A percentile compares a stretch with the other conserved stretches of the same genome.
Evolutionary conservation across 2,329 filamentous ascomycete species (phyloP).

Genomic region (Phaeophleospora eucalypticola): DNA sequence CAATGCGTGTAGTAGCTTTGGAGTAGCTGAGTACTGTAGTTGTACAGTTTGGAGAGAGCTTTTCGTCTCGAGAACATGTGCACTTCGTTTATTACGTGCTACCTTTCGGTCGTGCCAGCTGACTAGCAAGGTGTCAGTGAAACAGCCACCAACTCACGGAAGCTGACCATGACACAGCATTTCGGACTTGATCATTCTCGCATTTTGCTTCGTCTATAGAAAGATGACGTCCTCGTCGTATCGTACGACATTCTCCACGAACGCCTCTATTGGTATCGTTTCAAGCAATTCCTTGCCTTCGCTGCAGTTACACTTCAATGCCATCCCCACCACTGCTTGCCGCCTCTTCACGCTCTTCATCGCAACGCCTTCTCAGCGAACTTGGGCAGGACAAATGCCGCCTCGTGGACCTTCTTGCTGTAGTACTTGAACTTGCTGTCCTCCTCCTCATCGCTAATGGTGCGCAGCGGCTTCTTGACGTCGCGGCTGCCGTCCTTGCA

Average conservation of each 20-base stretch:
- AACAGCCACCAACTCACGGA: too few species aligned
- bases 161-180: too few species aligned
- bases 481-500: conserved; percentile 85
- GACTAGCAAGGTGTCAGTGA: too few species aligned
- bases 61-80: neutral
- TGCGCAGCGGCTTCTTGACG: conserved; percentile 78
- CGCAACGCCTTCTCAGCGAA: conserved; percentile 75
- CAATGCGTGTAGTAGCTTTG: neutral
- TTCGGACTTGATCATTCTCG: too few species aligned
- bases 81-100: too few species aligned
- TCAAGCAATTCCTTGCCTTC: conserved; percentile 2
- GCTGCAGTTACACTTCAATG: neutral
- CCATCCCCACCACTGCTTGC: neutral
- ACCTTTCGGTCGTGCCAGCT: too few species aligned
- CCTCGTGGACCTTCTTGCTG: conserved; percentile 93
- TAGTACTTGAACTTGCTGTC: conserved; percentile 93
- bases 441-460: conserved; percentile 83
- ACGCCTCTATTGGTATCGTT: conserved; percentile 10
- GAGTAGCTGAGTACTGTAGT: conserved; percentile 1
- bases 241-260: conserved; percentile 1
- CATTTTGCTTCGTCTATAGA: too few species aligned
- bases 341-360: conserved; percentile 24
- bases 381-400: conserved; percentile 85
- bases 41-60: conserved; percentile 5
- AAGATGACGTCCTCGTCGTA: too few species aligned